Evolutionary conservation across 805 yeast species (phyloP).

Genomic region (Huiozyma sinensis): DNA sequence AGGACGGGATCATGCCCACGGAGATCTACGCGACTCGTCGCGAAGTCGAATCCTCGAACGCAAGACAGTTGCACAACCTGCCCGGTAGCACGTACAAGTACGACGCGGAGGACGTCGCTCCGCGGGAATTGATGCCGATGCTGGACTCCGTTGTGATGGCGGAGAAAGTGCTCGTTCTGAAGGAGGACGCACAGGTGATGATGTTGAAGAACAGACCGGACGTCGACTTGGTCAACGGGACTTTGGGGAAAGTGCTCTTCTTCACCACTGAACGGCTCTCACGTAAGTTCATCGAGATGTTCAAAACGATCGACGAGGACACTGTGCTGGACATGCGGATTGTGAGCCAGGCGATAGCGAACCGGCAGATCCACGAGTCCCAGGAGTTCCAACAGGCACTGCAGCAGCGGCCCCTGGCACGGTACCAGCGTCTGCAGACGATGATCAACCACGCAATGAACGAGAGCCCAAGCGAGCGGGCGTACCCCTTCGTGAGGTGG

Average conservation of each 20-base stretch:
- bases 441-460: constrained; percentile 13
- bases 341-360: constrained; percentile 25
- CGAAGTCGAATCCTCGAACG: constrained; percentile 76
- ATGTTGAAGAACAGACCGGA: constrained; percentile 73
- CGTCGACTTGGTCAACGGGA: constrained; percentile 69
- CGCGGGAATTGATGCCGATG: constrained; percentile 23
- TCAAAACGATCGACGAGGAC: constrained; percentile 19
- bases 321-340: constrained; percentile 25
- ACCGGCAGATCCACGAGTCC: constrained; percentile 13
- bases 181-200: constrained; percentile 91
- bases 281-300: constrained; percentile 15
- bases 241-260: constrained; percentile 61
- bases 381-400: constrained; percentile 21
- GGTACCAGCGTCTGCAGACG: constrained; percentile 9
- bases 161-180: constrained; percentile 48
- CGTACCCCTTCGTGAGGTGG: constrained; percentile 29
- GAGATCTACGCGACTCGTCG: constrained; percentile 77
- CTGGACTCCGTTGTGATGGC: constrained; percentile 61
- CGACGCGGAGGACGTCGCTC: constrained; percentile 35
- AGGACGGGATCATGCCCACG: constrained; percentile 79
- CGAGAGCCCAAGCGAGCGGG: constrained; percentile 9
- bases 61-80: constrained; percentile 37
- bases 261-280: constrained; percentile 26
- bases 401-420: constrained; percentile 12
- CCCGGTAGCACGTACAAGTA: constrained; percentile 38